phyloP scores from a whole-genome alignment of 169 alveolate species.

The Eimeria necatrix region DNA sequence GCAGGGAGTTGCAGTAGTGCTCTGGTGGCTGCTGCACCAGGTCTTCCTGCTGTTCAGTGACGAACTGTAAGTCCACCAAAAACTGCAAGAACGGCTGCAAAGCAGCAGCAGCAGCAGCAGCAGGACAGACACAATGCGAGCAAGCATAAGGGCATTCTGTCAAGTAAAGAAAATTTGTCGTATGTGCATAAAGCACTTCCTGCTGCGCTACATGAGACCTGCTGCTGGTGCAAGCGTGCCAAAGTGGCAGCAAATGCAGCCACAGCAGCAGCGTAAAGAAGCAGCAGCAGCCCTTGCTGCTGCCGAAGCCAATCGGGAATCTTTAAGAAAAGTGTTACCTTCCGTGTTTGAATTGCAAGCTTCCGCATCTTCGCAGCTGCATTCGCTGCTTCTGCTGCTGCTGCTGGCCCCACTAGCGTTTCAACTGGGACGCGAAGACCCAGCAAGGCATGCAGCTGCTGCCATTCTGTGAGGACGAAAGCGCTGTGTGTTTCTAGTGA shows the following conservation, averaged over 20 bases:
- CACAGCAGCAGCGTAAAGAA: not conserved
- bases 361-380: constrained; percentile 1
- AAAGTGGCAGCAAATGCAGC: not conserved
- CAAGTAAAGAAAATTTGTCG: not conserved
- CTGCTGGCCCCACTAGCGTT: not conserved
- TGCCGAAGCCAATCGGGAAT: not conserved
- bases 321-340: not conserved
- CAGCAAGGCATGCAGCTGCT: constrained; percentile 38
- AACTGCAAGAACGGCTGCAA: constrained; percentile 34
- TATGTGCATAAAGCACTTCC: not conserved
- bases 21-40: constrained; percentile 37
- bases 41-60: not conserved
- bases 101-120: constrained; percentile 45
- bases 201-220: not conserved
- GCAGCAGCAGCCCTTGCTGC: not conserved
- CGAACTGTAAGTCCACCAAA: constrained; percentile 28
- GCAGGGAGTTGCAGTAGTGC: constrained; percentile 25
- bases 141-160: not conserved
- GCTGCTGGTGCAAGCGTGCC: not conserved
- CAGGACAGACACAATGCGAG: not conserved
- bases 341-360: not conserved
- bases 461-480: not conserved
- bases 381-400: constrained; percentile 14
- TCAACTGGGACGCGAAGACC: constrained; percentile 18
- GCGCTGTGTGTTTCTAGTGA: not conserved